Conservation (phyloP, 2,329 filamentous ascomycete genomes). For the Rhinocladiella mackenziei region DNA sequence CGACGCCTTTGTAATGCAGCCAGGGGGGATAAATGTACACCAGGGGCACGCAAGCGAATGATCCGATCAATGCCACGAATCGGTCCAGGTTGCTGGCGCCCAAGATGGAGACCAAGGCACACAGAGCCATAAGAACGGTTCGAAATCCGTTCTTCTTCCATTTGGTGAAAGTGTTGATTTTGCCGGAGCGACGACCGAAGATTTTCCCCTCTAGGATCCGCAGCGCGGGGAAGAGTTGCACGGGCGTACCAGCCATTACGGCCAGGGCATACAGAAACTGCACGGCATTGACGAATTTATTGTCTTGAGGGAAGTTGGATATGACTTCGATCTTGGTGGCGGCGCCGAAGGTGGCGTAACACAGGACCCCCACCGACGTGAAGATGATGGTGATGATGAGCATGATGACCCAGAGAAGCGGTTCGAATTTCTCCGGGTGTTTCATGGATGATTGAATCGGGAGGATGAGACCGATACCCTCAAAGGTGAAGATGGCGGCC, state of each 20-base stretch:
- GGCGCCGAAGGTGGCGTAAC: constrained; percentile 69
- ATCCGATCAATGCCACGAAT: constrained; percentile 70
- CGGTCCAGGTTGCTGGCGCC: constrained; percentile 68
- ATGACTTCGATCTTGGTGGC: constrained; percentile 69
- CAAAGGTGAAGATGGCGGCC: constrained; percentile 72
- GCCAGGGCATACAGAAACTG: constrained; percentile 71
- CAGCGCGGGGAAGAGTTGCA: constrained; percentile 70
- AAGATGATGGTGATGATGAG: constrained; percentile 68
- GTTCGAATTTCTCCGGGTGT: constrained; percentile 62
- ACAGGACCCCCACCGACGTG: constrained; percentile 67
- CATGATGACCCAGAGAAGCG: constrained; percentile 66
- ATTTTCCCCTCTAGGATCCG: constrained; percentile 66
- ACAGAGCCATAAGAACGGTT: constrained; percentile 53
- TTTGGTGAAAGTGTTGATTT: constrained; percentile 61
- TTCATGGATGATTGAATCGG: constrained; percentile 74
- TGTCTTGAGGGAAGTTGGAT: constrained; percentile 68
- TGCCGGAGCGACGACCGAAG: constrained; percentile 66
- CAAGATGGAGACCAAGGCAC: constrained; percentile 58
- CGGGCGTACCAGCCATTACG: constrained; percentile 68
- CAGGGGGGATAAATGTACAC: constrained; percentile 74
- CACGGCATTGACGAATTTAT: constrained; percentile 68
- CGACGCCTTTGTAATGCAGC: constrained; percentile 65
- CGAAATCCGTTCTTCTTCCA: constrained; percentile 73
- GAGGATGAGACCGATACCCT: constrained; percentile 71
- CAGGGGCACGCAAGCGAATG: constrained; percentile 68